phyloP scores from a whole-genome alignment of 1,284 basidiomycete species.

The Boletellus dicymbophilus region DNA sequence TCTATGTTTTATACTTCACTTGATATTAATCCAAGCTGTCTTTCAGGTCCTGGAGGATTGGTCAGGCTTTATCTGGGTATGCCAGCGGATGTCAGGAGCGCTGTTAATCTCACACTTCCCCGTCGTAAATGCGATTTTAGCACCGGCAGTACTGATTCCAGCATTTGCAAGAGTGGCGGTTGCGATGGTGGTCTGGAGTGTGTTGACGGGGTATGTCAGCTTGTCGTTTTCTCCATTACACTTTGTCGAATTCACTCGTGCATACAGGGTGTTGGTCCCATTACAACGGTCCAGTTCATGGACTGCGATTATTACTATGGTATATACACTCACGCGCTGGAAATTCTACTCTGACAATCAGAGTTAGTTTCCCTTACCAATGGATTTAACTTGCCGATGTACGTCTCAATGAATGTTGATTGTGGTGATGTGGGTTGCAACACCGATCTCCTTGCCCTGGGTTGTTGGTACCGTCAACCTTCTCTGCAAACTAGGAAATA shows the following conservation, averaged over 20 bases:
- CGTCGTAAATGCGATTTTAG: slow-evolving; percentile 43
- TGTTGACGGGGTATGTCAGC: slow-evolving; percentile 43
- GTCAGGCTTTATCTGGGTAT: slow-evolving; percentile 33
- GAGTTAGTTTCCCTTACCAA: slow-evolving; percentile 43
- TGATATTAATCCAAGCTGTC: neutral
- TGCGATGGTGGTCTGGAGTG: slow-evolving; percentile 61
- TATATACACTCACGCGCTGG: slow-evolving; percentile 1
- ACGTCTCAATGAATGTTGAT: slow-evolving; percentile 40
- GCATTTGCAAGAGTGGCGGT: slow-evolving; percentile 55
- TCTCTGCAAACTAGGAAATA: neutral
- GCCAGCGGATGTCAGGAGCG: neutral
- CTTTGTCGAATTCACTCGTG: neutral
- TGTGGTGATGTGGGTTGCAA: slow-evolving; percentile 44
- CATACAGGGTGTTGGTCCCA: slow-evolving; percentile 56
- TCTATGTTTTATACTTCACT: neutral
- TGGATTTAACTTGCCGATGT: slow-evolving; percentile 49
- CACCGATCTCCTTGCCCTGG: slow-evolving; percentile 44
- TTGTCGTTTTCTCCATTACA: neutral
- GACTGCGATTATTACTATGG: slow-evolving; percentile 31
- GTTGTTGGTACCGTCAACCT: slow-evolving; percentile 31
- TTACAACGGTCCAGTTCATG: slow-evolving; percentile 59
- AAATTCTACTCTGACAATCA: slow-evolving; percentile 1
- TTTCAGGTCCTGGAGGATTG: slow-evolving; percentile 30
- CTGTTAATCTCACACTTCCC: neutral
- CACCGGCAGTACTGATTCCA: slow-evolving; percentile 46